phyloP scores from a whole-genome alignment of 1,139 yeast species.

The Groenewaldozyma auringiensis region DNA sequence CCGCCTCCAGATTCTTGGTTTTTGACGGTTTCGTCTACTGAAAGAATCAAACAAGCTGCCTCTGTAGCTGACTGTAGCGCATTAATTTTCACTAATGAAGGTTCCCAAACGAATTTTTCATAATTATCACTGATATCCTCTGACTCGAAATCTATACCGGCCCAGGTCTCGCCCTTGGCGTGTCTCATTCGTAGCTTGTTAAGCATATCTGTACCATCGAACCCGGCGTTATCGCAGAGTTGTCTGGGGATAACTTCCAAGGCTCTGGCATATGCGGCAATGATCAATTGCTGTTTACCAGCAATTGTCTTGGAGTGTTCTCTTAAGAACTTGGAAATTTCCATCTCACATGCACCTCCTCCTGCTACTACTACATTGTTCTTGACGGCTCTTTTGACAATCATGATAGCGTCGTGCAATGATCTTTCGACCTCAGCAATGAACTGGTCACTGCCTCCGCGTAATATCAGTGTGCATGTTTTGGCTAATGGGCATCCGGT shows the following conservation, averaged over 20 bases:
- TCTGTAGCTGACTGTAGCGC: slow-evolving; percentile 97
- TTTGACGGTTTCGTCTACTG: slow-evolving; percentile 92
- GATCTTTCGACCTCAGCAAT: slow-evolving; percentile 98
- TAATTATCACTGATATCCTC: slow-evolving; percentile 80
- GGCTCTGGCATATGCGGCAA: slow-evolving; percentile 89
- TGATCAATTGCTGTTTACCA: slow-evolving; percentile 90
- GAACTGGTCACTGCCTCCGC: slow-evolving; percentile 99
- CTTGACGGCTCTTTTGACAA: slow-evolving; percentile 88
- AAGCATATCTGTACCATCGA: slow-evolving; percentile 88
- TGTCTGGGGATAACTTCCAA: slow-evolving; percentile 95
- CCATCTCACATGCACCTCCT: slow-evolving; percentile 99
- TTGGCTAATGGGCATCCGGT: slow-evolving; percentile 87
- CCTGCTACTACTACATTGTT: slow-evolving; percentile 90
- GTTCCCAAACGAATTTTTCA: slow-evolving; percentile 93
- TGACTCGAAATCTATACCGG: slow-evolving; percentile 82
- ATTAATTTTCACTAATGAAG: slow-evolving; percentile 85
- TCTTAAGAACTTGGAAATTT: slow-evolving; percentile 77
- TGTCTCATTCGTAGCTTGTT: slow-evolving; percentile 89
- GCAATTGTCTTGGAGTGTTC: slow-evolving; percentile 82
- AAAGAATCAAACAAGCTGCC: slow-evolving; percentile 84
- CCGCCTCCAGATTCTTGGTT: slow-evolving; percentile 51
- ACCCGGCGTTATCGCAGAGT: slow-evolving; percentile 95
- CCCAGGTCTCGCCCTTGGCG: slow-evolving; percentile 87
- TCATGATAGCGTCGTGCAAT: slow-evolving; percentile 96
- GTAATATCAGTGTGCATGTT: slow-evolving; percentile 84